These are phyloP conservation scores for Hansfordia pulvinata DNA, from an alignment of 2,329 filamentous ascomycete species.

Conservation along the genomic window DNA sequence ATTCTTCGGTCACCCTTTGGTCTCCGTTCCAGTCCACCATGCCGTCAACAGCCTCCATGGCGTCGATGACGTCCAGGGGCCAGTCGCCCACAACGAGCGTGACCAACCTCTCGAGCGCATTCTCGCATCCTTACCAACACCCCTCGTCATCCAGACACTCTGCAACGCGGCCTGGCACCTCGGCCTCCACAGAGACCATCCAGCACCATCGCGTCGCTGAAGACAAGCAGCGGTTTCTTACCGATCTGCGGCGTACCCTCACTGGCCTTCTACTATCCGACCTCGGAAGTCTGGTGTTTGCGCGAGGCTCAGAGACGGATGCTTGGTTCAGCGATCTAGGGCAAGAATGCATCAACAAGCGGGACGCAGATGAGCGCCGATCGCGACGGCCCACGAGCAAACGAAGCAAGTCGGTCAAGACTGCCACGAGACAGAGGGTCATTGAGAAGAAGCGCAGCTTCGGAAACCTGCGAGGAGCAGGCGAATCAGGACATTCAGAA, in stretches of 20 bases:
- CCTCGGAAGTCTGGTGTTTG: conserved; percentile 72
- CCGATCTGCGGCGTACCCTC: conserved; percentile 63
- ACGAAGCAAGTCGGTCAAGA: conserved; percentile 28
- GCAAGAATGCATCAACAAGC: conserved; percentile 50
- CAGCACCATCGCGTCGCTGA: conserved; percentile 47
- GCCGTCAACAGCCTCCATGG: conserved; percentile 47
- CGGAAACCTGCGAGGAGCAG: conserved; percentile 43
- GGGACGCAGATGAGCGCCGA: conserved; percentile 37
- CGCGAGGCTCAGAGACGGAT: conserved; percentile 86
- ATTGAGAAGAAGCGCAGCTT: conserved; percentile 58
- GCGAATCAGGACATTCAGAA: too few species aligned
- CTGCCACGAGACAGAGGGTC: conserved; percentile 32
- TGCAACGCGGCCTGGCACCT: conserved; percentile 46
- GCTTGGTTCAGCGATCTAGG: conserved; percentile 65
- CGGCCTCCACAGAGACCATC: conserved; percentile 52
- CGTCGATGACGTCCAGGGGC: conserved; percentile 39
- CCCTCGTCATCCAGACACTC: conserved; percentile 30
- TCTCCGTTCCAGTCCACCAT: conserved; percentile 66
- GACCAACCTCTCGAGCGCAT: conserved; percentile 39
- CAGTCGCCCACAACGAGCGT: conserved; percentile 51
- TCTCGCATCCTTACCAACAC: conserved; percentile 27
- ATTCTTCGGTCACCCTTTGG: conserved; percentile 75
- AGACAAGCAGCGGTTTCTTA: conserved; percentile 67
- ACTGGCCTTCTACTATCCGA: conserved; percentile 82
- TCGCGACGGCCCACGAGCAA: conserved; percentile 23